Evolutionary conservation across 2,329 filamentous ascomycete species (phyloP), one percentile per base, ranked within the genome.

Genomic region (Dendryphion nanum): DNA sequence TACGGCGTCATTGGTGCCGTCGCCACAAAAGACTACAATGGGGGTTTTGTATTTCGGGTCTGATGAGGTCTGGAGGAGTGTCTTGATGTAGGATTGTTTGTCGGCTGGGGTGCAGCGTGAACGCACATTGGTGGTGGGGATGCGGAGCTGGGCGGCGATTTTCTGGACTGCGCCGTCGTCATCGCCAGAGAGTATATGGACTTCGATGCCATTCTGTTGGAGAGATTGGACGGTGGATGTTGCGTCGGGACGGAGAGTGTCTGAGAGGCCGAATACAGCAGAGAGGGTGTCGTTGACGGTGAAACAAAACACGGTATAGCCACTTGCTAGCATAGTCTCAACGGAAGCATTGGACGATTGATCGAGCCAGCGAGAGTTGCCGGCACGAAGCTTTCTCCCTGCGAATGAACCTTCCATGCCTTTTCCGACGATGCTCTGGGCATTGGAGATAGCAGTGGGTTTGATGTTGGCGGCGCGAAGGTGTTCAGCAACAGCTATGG

Each of bases 1-100:
- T 2, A 79, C 72, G 0, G 86, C 85, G 51, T 91, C 86, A 57
- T 91, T 91, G n/a, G 84, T 89, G 1, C 87, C 87, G 50, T 93
- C 86, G 24, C 86, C 86, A 40, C 76, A 75, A 62, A 91, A 90
- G 5, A 89, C 61, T 14, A 86, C 75, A 3, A 75, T 50, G 0
- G 54, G 18, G 47, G 32, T 44, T 37, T 10, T 26, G 35, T 2
- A 21, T 3, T 30, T 47, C 42, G 6, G 13, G 17, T 12, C 18
- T 28, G 18, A n/a, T 4, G 20, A 15, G 5, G 35, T 15, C 5
- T 19, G 26, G 15, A 56, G 44, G 3, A 69, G 51, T 1, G 33
- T 24, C n/a, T 59, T 46, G 35, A 82, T 65, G 50, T 81, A 82
- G 2, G 61, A 53, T 20, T 72, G 68, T 51, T 83, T 83, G 47